phyloP scores from a whole-genome alignment of 768 basidiomycete species.

The Imleria badia region DNA sequence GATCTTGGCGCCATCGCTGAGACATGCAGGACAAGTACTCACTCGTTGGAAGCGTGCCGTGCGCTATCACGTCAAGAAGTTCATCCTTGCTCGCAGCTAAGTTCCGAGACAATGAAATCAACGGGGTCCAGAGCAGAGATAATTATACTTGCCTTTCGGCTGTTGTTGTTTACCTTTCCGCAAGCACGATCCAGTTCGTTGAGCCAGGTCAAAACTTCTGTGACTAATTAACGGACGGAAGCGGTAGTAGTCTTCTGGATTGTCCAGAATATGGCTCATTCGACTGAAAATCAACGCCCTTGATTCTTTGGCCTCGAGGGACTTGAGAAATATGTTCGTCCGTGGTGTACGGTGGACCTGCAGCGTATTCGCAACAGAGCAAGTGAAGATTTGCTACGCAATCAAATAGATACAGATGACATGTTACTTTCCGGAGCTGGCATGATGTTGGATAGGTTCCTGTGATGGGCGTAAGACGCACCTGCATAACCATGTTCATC shows the following conservation, averaged over 20 bases:
- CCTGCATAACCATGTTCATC: conserved; percentile 99
- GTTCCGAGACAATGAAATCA: conserved; percentile 1
- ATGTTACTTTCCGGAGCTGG: conserved; percentile 78
- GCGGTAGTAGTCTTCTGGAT: conserved; percentile 94
- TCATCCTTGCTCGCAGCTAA: conserved; percentile 95
- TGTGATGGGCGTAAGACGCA: conserved; percentile 27
- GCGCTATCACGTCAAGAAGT: conserved; percentile 95
- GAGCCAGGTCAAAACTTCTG: conserved; percentile 5
- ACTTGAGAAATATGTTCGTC: conserved; percentile 92
- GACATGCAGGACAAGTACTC: conserved; percentile 24
- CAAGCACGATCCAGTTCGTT: conserved; percentile 88
- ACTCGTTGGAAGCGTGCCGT: conserved; percentile 79
- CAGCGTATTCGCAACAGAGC: background rate
- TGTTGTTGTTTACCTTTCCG: conserved; percentile 82
- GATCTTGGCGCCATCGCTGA: background rate
- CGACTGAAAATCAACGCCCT: conserved; percentile 97
- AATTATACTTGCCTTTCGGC: conserved; percentile 60
- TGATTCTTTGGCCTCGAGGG: conserved; percentile 91
- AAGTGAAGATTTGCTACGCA: conserved; percentile 59
- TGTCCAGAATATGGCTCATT: conserved; percentile 97
- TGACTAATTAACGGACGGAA: conserved; percentile 50
- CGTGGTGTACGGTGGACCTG: conserved; percentile 94
- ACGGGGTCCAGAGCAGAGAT: background rate
- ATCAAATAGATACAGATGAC: conserved; percentile 90
- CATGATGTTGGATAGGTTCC: background rate